phyloP scores from a whole-genome alignment of 2,329 filamentous ascomycete species.

The Mycosphaerella sp. region DNA sequence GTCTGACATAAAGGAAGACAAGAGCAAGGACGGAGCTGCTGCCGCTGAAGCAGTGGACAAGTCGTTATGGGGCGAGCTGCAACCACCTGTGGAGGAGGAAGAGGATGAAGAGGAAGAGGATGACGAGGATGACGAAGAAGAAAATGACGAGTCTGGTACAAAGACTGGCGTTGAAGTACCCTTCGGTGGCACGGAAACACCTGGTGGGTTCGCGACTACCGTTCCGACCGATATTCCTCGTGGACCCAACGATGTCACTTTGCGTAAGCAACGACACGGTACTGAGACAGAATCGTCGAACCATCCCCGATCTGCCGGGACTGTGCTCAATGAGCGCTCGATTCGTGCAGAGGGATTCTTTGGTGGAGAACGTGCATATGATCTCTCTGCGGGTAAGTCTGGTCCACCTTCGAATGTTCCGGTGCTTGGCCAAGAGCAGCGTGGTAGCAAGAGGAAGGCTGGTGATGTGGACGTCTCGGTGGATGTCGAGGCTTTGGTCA shows the following conservation, averaged over 20 bases:
- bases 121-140: slow-evolving; percentile 64
- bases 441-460: slow-evolving; percentile 84
- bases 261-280: slow-evolving; percentile 78
- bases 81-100: slow-evolving; percentile 58
- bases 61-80: slow-evolving; percentile 85
- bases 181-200: slow-evolving; percentile 63
- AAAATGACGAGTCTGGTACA: slow-evolving; percentile 55
- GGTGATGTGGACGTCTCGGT: slow-evolving; percentile 92
- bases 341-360: slow-evolving; percentile 89
- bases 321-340: slow-evolving; percentile 82
- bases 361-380: slow-evolving; percentile 88
- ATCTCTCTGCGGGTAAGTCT: slow-evolving; percentile 51
- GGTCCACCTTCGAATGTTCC: slow-evolving; percentile 51
- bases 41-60: slow-evolving; percentile 75
- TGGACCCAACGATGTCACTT: slow-evolving; percentile 77
- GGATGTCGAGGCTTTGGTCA: slow-evolving; percentile 72
- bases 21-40: slow-evolving; percentile 51
- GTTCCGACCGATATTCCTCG: slow-evolving; percentile 73
- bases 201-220: slow-evolving; percentile 71
- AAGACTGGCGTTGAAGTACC: slow-evolving; percentile 63
- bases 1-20: slow-evolving; percentile 43
- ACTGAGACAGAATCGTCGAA: slow-evolving; percentile 80
- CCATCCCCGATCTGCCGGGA: slow-evolving; percentile 73
- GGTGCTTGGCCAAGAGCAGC: slow-evolving; percentile 67
- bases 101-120: slow-evolving; percentile 56